Percentiles rank a stretch among this genome's conserved stretches.
Conservation (phyloP, 352 stramenopile genomes). For the Globisporangium spinosum region DNA sequence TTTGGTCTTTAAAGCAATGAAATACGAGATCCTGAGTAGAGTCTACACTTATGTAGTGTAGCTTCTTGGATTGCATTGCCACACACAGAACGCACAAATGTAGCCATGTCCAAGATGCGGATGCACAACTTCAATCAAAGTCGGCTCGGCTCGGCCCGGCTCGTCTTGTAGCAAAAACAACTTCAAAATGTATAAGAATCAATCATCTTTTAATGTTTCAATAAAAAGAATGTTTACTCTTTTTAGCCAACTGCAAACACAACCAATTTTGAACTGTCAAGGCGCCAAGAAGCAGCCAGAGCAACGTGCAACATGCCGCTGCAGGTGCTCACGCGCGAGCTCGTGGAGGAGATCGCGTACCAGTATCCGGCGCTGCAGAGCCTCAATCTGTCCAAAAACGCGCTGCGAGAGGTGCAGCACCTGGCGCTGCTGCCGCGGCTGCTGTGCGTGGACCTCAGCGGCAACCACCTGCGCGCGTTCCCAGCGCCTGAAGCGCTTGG, state of each 20-base stretch:
- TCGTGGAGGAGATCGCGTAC: slow-evolving; percentile 56
- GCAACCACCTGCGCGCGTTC: slow-evolving; percentile 41
- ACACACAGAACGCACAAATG: neutral
- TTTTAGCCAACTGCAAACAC: neutral
- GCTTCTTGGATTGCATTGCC: neutral
- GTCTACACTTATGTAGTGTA: neutral
- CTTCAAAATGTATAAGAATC: too few species aligned
- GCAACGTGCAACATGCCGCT: slow-evolving; percentile 36
- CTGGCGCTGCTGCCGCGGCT: slow-evolving; percentile 51
- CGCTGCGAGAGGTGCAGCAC: slow-evolving; percentile 41
- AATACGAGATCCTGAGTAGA: neutral
- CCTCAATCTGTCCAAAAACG: slow-evolving; percentile 59
- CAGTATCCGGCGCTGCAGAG: slow-evolving; percentile 60
- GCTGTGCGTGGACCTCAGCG: slow-evolving; percentile 54
- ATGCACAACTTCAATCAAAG: neutral
- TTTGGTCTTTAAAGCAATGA: too few species aligned
- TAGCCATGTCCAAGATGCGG: neutral
- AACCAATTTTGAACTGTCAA: neutral
- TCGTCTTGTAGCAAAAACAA: neutral
- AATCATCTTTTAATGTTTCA: too few species aligned
- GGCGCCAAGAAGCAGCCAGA: neutral
- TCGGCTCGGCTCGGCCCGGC: neutral
- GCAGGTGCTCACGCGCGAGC: slow-evolving; percentile 49
- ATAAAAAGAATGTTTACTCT: neutral
- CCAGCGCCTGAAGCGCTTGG: slow-evolving; percentile 34